Base-by-base conservation (phyloP, 1,284 basidiomycete genomes). In the Cerrena zonata region DNA sequence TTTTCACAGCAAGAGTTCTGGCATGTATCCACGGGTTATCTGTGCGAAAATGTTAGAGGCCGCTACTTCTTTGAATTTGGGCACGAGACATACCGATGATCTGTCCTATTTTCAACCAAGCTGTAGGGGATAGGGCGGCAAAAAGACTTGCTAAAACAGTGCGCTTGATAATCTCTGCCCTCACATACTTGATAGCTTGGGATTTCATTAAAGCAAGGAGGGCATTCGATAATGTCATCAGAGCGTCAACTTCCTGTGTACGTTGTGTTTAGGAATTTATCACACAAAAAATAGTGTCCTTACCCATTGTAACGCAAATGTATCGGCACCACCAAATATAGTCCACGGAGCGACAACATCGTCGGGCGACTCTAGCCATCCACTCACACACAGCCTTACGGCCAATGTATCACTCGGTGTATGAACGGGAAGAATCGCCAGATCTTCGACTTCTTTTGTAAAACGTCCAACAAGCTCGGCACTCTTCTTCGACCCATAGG, bases 11-110 rank as follows among this genome's bases (percentile, higher is more conserved):
- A 21, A 77, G 69, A 4, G 76, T 71, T 54, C 68, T 73, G 11
- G 78, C 71, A 55, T 77, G 78, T 71, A 77, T 76, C 79, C 79
- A 82, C 2, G 79, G 79, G 59, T 82, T 82, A 61, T 80, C 77
- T 79, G 44, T 5, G 5, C 43, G 7, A 24, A n/a, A 1, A 4
- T 5, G n/a, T 40, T n/a, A 34, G 34, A n/a, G 12, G 26, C 13
- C 27, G 38, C 22, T 41, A 45, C 21, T 12, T 42, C n/a, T n/a
- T 34, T 34, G 30, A 7, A 23, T 50, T 25, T 24, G 36, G 47
- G 22, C 49, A 43, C 26, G 44, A 26, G 26, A 40, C 68, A 45
- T 56, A 75, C 79, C 79, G 49, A 81, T 76, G 37, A 82, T 74
- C 54, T 76, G 69, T 5, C 76, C 77, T 42, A 82, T 70, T 57